Evolutionary conservation across 768 basidiomycete species (phyloP), one percentile per base, ranked within the genome.

Genomic region (Lactarius pseudohatsudake): DNA sequence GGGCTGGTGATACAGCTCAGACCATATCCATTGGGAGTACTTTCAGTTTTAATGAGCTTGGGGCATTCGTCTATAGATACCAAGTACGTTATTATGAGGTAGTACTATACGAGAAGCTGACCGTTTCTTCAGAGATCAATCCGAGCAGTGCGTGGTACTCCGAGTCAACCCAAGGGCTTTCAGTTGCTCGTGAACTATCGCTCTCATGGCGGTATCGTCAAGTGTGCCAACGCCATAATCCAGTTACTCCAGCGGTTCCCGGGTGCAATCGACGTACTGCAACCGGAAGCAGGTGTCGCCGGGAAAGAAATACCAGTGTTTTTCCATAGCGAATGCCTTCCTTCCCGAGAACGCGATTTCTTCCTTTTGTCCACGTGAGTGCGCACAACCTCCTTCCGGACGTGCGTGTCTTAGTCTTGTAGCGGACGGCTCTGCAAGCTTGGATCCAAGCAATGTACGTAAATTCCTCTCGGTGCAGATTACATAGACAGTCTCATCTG

Each of bases 1-100:
- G 88, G 87, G 90, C 89, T 2, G 90, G 91, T 0, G 90, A 92
- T 71, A 91, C 90, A 0, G 89, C 90, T 0, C 90, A 92, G 68
- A 88, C 90, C 0, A 91, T 92, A 45, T 85, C 88, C 0, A 81
- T 83, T 0, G 90, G 90, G 4, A 89, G 87, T 67, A 81, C 87
- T 0, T 92, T 92, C 70, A 77, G 85, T 10, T 92, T 92, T 72
- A 78, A 87, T 61, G 88, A 90, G 54, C 72, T 92, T 60, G 90
- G 86, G 72, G 83, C 90, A 0, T 89, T 88, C 69, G 68, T 89
- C 32, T 84, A 82, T 64, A 80, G 86, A 54, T 73, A 85, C 1
- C 88, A 91, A 77, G 90, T 88, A 62, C 45, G 75, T 26, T 34
- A 34, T 16, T 13, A 18, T 45, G 3, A n/a, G 15, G 43, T 28